Evolutionary conservation across 345 rosid genomes (phyloP), one percentile per base, ranked within the genome.

Genomic region (Hibiscus tridactylites): DNA sequence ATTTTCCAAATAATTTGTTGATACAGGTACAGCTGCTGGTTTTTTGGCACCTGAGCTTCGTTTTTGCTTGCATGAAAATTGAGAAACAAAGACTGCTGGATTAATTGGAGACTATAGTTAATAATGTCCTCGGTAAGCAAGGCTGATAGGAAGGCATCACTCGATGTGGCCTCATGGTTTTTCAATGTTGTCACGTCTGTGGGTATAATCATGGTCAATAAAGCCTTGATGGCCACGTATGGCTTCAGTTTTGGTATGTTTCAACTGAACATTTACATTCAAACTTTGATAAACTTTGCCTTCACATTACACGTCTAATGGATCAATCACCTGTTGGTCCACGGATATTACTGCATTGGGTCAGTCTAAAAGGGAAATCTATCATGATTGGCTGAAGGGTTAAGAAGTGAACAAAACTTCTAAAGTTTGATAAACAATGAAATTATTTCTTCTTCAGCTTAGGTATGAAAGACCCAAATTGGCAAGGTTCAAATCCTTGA

Each of bases 171-270:
- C 29, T 88, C 99, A 68, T 96, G 99, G 99, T 77, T 91, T 75
- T 96, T 96, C 88, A 96, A 96, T 71, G 91, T 96, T 46, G 97
- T 96, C 75, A 91, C 98, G 4, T 96, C 99, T 29, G 99, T 96
- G 73, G 99, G 99, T 53, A 92, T 96, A 64, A 96, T 96, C 75
- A 88, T 96, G 16, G 98, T 92, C 63, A 96, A 96, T 82, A 96
- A 96, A 81, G 98, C 96, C 37, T 79, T 96, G 71, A 92, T 96
- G 99, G 96, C 96, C 61, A 84, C 92, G 15, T 86, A 96, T 42
- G 99, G 99, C 68, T 96, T 89, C 79, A 88, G 85, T 73, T 96
- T 96, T 68, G 99, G 99, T 96, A 82, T 61, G 81, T 77, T 52
- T 62, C 33, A 29, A 50, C 10, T 35, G 29, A 46, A 6, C 56